phyloP scores from a whole-genome alignment of 2,329 filamentous ascomycete genomes.

The Hymenoscyphus occultus region DNA sequence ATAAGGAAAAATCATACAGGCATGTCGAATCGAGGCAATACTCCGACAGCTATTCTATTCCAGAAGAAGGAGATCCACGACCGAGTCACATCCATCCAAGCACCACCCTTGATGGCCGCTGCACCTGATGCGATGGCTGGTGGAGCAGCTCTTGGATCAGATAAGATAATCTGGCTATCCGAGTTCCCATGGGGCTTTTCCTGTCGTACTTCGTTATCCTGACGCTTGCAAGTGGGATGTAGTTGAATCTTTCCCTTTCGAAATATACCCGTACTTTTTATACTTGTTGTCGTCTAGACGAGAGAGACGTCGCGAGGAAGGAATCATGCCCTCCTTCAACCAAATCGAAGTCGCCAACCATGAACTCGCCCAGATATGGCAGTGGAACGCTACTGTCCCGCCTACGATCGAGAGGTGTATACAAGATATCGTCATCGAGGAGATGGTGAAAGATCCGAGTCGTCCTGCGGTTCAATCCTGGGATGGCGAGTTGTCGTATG shows the following conservation, averaged over 20 bases:
- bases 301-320: background rate
- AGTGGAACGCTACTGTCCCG: background rate
- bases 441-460: background rate
- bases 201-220: no score
- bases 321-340: background rate
- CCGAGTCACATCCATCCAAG: background rate
- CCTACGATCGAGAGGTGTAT: background rate
- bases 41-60: background rate
- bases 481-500: conserved; percentile 20
- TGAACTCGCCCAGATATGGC: background rate
- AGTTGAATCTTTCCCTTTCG: no score
- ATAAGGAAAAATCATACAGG: background rate
- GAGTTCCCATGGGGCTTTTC: background rate
- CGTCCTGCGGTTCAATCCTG: background rate
- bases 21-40: background rate
- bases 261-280: background rate
- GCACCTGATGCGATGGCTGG: background rate
- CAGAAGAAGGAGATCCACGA: background rate
- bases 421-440: background rate
- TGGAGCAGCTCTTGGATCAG: background rate
- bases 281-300: no score
- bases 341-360: background rate
- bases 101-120: background rate
- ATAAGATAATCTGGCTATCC: background rate
- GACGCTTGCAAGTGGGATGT: no score